Evolutionary conservation across 2,329 filamentous ascomycete species (phyloP).

Genomic region (Exophiala phaeomuriformis): DNA sequence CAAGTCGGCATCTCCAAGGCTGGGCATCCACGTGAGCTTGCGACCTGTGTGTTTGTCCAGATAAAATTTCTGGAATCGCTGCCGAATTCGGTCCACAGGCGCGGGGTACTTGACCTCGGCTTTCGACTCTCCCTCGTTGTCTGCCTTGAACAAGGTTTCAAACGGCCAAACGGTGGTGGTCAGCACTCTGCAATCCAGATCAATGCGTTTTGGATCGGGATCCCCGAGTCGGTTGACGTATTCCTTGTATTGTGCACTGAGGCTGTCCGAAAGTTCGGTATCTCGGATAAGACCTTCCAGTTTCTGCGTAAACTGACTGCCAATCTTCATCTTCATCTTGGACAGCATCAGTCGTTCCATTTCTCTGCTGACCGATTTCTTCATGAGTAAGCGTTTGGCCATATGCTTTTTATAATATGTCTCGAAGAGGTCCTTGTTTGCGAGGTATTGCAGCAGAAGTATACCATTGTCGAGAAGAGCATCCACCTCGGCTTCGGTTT

Average conservation of each 20-base stretch:
- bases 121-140: conserved; percentile 41
- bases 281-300: conserved; percentile 98
- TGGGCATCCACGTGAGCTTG: conserved; percentile 73
- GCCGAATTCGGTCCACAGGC: conserved; percentile 66
- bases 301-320: conserved; percentile 86
- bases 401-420: conserved; percentile 97
- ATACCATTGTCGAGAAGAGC: conserved; percentile 81
- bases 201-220: conserved; percentile 57
- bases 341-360: conserved; percentile 93
- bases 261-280: conserved; percentile 77
- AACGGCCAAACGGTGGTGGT: conserved; percentile 94
- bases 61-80: conserved; percentile 85
- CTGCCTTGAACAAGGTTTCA: conserved; percentile 65
- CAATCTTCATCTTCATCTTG: conserved; percentile 94
- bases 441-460: conserved; percentile 74
- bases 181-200: conserved; percentile 75
- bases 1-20: conserved; percentile 78
- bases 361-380: conserved; percentile 82
- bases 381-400: conserved; percentile 75
- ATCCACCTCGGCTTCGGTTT: conserved; percentile 83
- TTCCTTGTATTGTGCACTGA: conserved; percentile 68
- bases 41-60: conserved; percentile 78
- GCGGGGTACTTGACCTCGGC: conserved; percentile 63
- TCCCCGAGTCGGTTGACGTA: conserved; percentile 57
- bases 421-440: conserved; percentile 91